A percentile compares a stretch with the other conserved stretches of the same genome.
These are phyloP conservation scores for Plasmodium vivax DNA, from an alignment of 169 alveolate species.

Conservation along the genomic window DNA sequence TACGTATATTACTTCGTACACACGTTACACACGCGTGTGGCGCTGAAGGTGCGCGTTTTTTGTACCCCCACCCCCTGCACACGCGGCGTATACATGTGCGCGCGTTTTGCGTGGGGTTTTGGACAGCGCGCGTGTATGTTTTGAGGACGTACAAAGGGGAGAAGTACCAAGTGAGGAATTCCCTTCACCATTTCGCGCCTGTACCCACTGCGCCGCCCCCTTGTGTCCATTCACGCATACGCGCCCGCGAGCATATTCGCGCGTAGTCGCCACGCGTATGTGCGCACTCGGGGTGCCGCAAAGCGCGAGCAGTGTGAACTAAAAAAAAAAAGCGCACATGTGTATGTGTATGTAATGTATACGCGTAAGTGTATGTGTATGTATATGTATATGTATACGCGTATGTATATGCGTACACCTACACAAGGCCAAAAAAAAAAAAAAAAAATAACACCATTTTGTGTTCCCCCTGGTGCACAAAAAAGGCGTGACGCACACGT, in stretches of 20 bases:
- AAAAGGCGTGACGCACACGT: constrained; percentile 2
- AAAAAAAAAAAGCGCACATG: constrained; percentile 9
- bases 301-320: constrained; percentile 25
- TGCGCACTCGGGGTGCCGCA: neutral
- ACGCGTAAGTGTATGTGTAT: too few relatives aligned
- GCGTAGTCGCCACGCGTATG: neutral
- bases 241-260: neutral
- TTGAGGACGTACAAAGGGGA: too few relatives aligned
- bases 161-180: neutral
- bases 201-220: neutral
- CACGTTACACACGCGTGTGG: neutral
- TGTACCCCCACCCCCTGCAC: neutral
- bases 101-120: neutral
- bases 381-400: too few relatives aligned
- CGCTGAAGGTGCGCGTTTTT: neutral
- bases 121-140: constrained; percentile 15
- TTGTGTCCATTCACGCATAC: constrained; percentile 1
- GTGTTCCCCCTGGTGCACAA: constrained; percentile 46
- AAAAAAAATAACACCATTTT: neutral
- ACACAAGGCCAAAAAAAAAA: neutral
- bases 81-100: neutral
- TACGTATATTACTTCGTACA: constrained; percentile 1
- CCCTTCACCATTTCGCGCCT: neutral
- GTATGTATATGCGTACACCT: neutral
- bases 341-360: too few relatives aligned